Base-by-base conservation (phyloP, 768 basidiomycete genomes). In the Mycena capillaripes region DNA sequence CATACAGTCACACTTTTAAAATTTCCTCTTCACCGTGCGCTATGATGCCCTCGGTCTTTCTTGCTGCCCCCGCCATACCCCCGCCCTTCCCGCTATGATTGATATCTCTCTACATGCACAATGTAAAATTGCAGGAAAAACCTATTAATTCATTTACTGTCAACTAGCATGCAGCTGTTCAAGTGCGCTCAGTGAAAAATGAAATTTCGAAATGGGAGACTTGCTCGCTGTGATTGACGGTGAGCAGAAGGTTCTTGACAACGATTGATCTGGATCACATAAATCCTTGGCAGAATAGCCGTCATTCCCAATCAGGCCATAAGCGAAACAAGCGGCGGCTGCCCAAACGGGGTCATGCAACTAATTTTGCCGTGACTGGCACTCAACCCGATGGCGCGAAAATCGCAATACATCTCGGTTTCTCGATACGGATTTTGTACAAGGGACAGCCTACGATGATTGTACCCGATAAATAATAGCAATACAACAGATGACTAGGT, bases 171-270 rank as follows among this genome's bases (percentile, higher is more conserved):
- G 46, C 46, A 48, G 46, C 46, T 48, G 46, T 48, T n/a, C 46
- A 48, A 23, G 46, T n/a, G 46, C 46, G 46, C 46, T 48, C 46
- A n/a, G 46, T 48, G 46, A 48, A 48, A 48, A 48, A 23, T 23
- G 46, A 48, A 48, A n/a, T 48, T 48, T 48, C n/a, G 46, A n/a
- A 48, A 48, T 48, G 46, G 46, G 46, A 48, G 46, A n/a, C 46
- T 48, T 48, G 46, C 46, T 48, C n/a, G 46, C 46, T 48, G 46
- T 23, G n/a, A n/a, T 48, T 48, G 23, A 36, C 34, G 34, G 34
- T 36, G 34, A 36, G 34, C n/a, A 48, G 46, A 48, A 48, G 46
- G 46, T 48, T 4, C n/a, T 48, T 48, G n/a, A 48, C n/a, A 48
- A 48, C 21, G 46, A 11, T 48, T 48, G 46, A 48, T 48, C 46